Percentiles rank a stretch among this genome's conserved stretches.
Conservation (phyloP, 2,329 filamentous ascomycete species). For the Rhinocladiella mackenziei region DNA sequence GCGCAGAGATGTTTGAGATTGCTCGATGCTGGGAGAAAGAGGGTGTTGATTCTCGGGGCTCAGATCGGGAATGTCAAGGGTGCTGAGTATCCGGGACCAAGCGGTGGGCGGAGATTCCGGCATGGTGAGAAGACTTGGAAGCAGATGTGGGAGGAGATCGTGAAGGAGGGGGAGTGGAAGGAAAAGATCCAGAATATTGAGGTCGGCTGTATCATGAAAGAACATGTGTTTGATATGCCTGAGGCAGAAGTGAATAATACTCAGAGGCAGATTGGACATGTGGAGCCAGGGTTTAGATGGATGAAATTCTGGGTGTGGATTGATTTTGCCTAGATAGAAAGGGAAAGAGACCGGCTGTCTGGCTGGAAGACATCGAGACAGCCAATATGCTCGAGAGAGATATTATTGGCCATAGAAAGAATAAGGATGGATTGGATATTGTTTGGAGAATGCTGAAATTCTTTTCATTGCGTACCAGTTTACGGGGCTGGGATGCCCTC, state of each 20-base stretch:
- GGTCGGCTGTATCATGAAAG: slow-evolving; percentile 15
- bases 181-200: slow-evolving; percentile 28
- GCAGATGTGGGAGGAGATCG: slow-evolving; percentile 53
- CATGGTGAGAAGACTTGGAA: slow-evolving; percentile 49
- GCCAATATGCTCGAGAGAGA: no score
- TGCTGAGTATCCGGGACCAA: slow-evolving; percentile 18
- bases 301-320: slow-evolving; percentile 28
- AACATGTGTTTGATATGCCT: slow-evolving; percentile 1
- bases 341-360: no score
- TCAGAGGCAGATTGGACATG: slow-evolving; percentile 6
- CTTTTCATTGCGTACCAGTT: no score
- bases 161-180: slow-evolving; percentile 32
- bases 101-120: slow-evolving; percentile 20
- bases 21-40: slow-evolving; percentile 11
- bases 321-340: slow-evolving; percentile 21
- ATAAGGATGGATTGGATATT: no score
- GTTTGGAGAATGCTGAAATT: no score
- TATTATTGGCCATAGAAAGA: no score
- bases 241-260: slow-evolving; percentile 2
- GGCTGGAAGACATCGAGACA: no score
- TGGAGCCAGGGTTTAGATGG: slow-evolving; percentile 23
- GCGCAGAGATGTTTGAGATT: slow-evolving; percentile 25
- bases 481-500: no score
- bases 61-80: slow-evolving; percentile 29
- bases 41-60: slow-evolving; percentile 27